These are phyloP conservation scores for Trichoderma sp. DNA, from an alignment of 2,329 filamentous ascomycete genomes.

Conservation along the genomic window DNA sequence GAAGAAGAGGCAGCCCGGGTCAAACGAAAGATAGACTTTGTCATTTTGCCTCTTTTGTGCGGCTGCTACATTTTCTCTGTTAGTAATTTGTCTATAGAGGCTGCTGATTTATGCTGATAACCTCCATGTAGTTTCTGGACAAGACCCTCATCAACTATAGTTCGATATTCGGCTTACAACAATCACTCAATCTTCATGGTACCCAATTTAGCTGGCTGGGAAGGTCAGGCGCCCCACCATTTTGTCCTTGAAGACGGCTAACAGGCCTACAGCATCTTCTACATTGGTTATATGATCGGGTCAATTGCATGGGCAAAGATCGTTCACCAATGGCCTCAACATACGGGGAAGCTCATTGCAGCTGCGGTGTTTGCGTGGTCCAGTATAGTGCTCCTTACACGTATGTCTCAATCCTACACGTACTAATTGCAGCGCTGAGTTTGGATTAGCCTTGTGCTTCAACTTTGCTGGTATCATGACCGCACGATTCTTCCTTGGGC, in stretches of 20 bases:
- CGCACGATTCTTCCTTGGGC: neutral
- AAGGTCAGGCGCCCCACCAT: neutral
- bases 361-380: neutral
- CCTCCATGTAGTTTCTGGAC: neutral
- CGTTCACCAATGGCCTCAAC: neutral
- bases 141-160: constrained; percentile 8
- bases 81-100: accelerated
- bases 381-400: neutral
- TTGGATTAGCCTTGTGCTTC: neutral
- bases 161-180: neutral
- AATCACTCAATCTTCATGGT: neutral
- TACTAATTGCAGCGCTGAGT: neutral
- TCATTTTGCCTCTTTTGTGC: neutral
- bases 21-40: neutral
- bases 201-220: neutral
- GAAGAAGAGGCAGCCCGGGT: neutral
- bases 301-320: neutral
- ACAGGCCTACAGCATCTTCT: neutral
- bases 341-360: neutral
- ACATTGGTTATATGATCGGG: neutral
- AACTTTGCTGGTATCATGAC: neutral
- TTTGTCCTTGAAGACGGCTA: neutral
- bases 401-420: neutral
- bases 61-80: neutral
- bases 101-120: neutral